Conservation (phyloP, 306 rosid genomes). For the Hylodesmum podocarpum region DNA sequence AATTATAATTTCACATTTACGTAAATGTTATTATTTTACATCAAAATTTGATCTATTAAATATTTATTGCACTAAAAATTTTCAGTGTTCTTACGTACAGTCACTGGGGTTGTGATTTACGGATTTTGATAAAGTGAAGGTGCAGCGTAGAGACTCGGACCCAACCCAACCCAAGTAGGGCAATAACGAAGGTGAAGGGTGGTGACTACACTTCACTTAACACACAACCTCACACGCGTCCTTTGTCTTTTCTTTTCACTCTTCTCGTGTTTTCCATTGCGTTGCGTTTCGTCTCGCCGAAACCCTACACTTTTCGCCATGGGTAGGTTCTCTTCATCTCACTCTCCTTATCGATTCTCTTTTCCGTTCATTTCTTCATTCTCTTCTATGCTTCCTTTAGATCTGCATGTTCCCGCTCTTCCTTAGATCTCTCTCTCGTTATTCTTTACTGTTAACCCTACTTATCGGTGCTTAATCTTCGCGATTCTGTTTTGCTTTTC, state of each 20-base stretch:
- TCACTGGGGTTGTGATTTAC: background rate
- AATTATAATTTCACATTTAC: too few relatives aligned
- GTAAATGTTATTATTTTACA: too few relatives aligned
- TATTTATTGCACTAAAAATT: too few relatives aligned
- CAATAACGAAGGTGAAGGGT: background rate
- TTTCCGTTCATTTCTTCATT: background rate
- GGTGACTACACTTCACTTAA: background rate
- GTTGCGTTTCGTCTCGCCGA: conserved; percentile 25
- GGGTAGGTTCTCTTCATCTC: conserved; percentile 33
- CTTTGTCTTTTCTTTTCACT: background rate
- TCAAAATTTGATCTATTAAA: too few relatives aligned
- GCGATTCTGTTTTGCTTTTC: background rate
- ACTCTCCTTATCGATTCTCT: background rate
- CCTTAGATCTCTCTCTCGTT: background rate
- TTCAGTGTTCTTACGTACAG: too few relatives aligned
- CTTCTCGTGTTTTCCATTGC: background rate
- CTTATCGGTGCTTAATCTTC: background rate
- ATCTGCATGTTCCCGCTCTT: conserved; percentile 27
- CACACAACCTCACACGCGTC: conserved; percentile 21
- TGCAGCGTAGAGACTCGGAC: background rate
- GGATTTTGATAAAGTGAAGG: background rate
- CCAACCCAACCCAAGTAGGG: background rate
- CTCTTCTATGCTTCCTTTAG: conserved; percentile 1
- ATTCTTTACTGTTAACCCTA: background rate
- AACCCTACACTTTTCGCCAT: conserved; percentile 26